Base-by-base conservation (phyloP, 2,329 filamentous ascomycete genomes). In the Monilinia polystroma region DNA sequence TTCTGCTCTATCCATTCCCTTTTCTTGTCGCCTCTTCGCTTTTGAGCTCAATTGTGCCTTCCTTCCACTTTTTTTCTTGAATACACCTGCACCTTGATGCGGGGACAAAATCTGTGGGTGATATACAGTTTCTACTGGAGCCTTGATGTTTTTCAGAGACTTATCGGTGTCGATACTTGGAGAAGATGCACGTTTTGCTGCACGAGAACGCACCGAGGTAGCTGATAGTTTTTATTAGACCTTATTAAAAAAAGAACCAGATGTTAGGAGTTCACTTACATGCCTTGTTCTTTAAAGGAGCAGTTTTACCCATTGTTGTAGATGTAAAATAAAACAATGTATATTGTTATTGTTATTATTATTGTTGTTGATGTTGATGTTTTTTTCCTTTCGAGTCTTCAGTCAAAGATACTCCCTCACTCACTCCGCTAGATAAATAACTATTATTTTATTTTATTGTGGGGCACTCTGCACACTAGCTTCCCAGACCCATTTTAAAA, bases 141-240 rank as follows among this genome's bases (percentile, higher is more conserved):
- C 80, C 68, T 82, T 80, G 67, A 84, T 78, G 49, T 85, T 80
- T 75, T 89, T 90, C 29, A 91, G 81, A 8, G 88, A 90, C 78
- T 90, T 90, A 81, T 91, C 88, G 54, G 85, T 85, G 78, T 90
- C 80, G 77, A 91, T 87, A 73, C 87, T 82, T 35, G 90, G 88
- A 4, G 89, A 90, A 20, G 86, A 86, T 57, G 87, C 90, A 70
- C 91, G 87, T 75, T 90, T 86, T 52, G 90, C 89, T 67, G 89
- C 90, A 71, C 91, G 89, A 64, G 91, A 93, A 80, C 89, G 90
- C 67, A 87, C 78, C 5, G 90, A 91, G 82, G 81, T 65, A 80
- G 64, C 74, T 75, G 64, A 6, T 16, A 3, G 26, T 23, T 41
- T 35, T 32, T 52, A 18, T 65, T n/a, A 65, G 23, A 32, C 8